Percentiles rank a stretch among this genome's conserved stretches.
Conservation (phyloP, 1,284 basidiomycete species). For the Pseudozyma thailandica region DNA sequence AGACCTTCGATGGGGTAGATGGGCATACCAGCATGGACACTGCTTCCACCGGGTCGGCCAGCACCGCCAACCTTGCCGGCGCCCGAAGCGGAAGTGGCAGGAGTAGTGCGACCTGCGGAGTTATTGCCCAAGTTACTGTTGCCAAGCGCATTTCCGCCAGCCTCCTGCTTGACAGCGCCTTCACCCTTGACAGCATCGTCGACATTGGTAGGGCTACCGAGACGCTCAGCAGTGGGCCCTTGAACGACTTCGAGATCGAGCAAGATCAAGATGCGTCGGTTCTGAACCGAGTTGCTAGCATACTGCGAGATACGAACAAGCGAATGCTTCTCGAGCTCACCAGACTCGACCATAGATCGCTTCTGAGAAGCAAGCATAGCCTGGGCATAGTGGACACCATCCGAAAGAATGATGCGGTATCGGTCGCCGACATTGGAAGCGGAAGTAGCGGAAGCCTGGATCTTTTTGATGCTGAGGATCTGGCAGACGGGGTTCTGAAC, state of each 20-base stretch:
- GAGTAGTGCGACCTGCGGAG: conserved; percentile 45
- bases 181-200: conserved; percentile 41
- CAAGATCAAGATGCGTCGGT: conserved; percentile 83
- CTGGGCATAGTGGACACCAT: conserved; percentile 64
- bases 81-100: conserved; percentile 39
- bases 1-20: conserved; percentile 91
- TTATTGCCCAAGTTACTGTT: conserved; percentile 36
- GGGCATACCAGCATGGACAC: conserved; percentile 63
- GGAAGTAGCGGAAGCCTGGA: conserved; percentile 48
- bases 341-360: conserved; percentile 79
- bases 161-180: conserved; percentile 42
- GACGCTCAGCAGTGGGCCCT: conserved; percentile 42
- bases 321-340: conserved; percentile 78
- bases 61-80: conserved; percentile 21
- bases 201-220: conserved; percentile 60
- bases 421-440: conserved; percentile 58
- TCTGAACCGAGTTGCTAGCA: conserved; percentile 85
- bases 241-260: conserved; percentile 74
- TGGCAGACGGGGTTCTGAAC: conserved; percentile 62
- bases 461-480: conserved; percentile 66
- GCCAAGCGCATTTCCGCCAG: conserved; percentile 21
- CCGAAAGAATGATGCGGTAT: conserved; percentile 66
- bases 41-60: conserved; percentile 49
- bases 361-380: conserved; percentile 95
- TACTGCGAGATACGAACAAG: conserved; percentile 81